These are phyloP conservation scores for Fusarium pilosicola DNA, from an alignment of 2,329 filamentous ascomycete species.

Conservation along the genomic window DNA sequence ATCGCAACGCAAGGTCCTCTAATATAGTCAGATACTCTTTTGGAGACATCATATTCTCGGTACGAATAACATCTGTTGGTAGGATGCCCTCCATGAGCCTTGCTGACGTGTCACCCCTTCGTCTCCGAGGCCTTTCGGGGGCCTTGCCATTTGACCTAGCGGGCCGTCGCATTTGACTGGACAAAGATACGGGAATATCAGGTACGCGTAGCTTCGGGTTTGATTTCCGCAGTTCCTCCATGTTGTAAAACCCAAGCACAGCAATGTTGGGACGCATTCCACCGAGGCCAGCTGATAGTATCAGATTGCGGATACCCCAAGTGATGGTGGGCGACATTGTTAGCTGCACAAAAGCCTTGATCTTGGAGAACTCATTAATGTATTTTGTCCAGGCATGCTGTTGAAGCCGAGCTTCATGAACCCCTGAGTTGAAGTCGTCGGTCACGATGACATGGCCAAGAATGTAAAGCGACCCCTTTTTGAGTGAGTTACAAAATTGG, in stretches of 20 bases:
- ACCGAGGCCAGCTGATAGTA: constrained; percentile 82
- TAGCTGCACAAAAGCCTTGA: constrained; percentile 91
- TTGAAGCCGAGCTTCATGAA: constrained; percentile 83
- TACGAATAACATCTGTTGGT: constrained; percentile 75
- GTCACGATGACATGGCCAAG: constrained; percentile 90
- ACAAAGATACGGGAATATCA: constrained; percentile 54
- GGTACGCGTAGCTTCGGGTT: constrained; percentile 67
- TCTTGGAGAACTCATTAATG: constrained; percentile 81
- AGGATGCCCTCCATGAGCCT: constrained; percentile 67
- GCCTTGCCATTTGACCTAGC: constrained; percentile 47
- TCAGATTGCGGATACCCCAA: constrained; percentile 86
- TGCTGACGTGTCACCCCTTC: constrained; percentile 64
- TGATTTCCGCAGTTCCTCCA: constrained; percentile 76
- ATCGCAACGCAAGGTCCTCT: constrained; percentile 80
- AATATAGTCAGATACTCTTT: constrained; percentile 83
- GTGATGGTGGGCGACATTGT: constrained; percentile 83
- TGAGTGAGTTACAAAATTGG: constrained; percentile 90
- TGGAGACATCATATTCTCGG: constrained; percentile 74
- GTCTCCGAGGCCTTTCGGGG: constrained; percentile 50
- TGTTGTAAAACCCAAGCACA: constrained; percentile 81
- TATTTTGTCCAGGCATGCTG: constrained; percentile 87
- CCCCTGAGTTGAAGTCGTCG: constrained; percentile 79
- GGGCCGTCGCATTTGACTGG: constrained; percentile 46
- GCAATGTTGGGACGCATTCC: constrained; percentile 93
- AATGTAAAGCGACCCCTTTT: constrained; percentile 87